Base-by-base conservation (phyloP, 148 eudicot species). In the Polygonum aviculare region DNA sequence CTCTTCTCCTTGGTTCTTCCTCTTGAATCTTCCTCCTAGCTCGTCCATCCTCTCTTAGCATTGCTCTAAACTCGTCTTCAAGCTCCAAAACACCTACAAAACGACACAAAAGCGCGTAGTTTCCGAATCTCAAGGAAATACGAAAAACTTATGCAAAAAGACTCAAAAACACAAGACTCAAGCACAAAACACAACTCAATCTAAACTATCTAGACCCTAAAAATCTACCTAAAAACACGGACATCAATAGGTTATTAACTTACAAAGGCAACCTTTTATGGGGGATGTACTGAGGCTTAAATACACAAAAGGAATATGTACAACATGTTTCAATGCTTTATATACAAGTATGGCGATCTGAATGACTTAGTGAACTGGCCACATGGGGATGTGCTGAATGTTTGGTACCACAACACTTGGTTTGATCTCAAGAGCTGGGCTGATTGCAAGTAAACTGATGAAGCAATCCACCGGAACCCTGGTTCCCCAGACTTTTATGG, bases 401-500 rank as follows among this genome's bases (percentile, higher is more conserved):
- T 78, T 78, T 38, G 80, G 80, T 51, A 82, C 71, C 36, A 85
- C 79, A 18, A 88, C 89, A 55, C 77, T 77, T 40, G 95, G 90
- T 78, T 85, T 85, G 74, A 93, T 89, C 77, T 85, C 90, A 71
- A 93, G 87, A 82, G 94, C 89, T 22, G 98, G 98, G 79, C 91
- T 90, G 54, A 90, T 87, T 4, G 90, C 69, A 49, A 90, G 88
- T 77, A 93, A 76, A 47, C 82, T 82, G 26, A 82, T 75, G 79
- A 91, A 90, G 84, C 91, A 93, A 77, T 88, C 84, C 10, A 86
- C 44, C 19, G 98, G 88, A 71, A 93, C 88, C 75, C 94, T 81
- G 57, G 89, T 87, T 12, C 98, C 98, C 89, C 91, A 93, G 35
- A 86, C 91, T 16, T 93, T 86, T 75, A 93, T 93, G 0, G 97